These are phyloP conservation scores for Raffaelea deltoideospora DNA, from an alignment of 2,329 filamentous ascomycete species.

Conservation along the genomic window DNA sequence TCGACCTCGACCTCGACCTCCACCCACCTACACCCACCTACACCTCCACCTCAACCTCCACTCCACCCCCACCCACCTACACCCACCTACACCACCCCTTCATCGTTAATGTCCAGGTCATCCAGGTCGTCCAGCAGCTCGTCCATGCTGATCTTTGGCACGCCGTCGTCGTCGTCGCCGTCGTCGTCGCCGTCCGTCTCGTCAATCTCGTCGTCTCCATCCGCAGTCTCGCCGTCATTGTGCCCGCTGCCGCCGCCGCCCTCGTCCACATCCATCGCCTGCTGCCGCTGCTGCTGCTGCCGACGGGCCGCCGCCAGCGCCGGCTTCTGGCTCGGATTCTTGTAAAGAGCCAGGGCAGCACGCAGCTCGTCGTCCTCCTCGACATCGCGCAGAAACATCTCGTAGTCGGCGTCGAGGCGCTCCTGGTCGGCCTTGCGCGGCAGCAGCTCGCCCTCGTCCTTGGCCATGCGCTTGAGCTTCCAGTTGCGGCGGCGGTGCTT, in stretches of 20 bases:
- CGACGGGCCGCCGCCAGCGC: slow-evolving; percentile 11
- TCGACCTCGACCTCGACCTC: too few relatives aligned
- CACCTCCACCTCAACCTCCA: too few relatives aligned
- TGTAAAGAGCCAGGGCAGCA: slow-evolving; percentile 74
- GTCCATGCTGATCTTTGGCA: slow-evolving; percentile 60
- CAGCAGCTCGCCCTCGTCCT: slow-evolving; percentile 75
- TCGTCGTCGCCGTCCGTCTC: slow-evolving; percentile 41
- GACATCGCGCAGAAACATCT: slow-evolving; percentile 91
- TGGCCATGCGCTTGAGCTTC: slow-evolving; percentile 86
- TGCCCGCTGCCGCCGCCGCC: too few relatives aligned
- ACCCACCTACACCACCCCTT: slow-evolving; percentile 5
- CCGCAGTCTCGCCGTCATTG: slow-evolving; percentile 42
- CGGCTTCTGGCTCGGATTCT: slow-evolving; percentile 40
- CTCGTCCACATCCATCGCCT: slow-evolving; percentile 29
- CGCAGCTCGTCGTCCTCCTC: slow-evolving; percentile 89
- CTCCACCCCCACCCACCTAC: too few relatives aligned
- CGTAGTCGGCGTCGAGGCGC: slow-evolving; percentile 82
- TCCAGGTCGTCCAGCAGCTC: slow-evolving; percentile 87
- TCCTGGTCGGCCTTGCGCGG: slow-evolving; percentile 81
- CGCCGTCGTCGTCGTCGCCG: slow-evolving; percentile 41
- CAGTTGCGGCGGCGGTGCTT: slow-evolving; percentile 77
- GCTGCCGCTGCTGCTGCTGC: slow-evolving; percentile 16
- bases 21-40: too few relatives aligned
- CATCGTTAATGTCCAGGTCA: slow-evolving; percentile 59
- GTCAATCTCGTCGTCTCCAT: slow-evolving; percentile 32